These are phyloP conservation scores for Aureobasidium sp. DNA, from an alignment of 2,329 filamentous ascomycete species.

Conservation along the genomic window DNA sequence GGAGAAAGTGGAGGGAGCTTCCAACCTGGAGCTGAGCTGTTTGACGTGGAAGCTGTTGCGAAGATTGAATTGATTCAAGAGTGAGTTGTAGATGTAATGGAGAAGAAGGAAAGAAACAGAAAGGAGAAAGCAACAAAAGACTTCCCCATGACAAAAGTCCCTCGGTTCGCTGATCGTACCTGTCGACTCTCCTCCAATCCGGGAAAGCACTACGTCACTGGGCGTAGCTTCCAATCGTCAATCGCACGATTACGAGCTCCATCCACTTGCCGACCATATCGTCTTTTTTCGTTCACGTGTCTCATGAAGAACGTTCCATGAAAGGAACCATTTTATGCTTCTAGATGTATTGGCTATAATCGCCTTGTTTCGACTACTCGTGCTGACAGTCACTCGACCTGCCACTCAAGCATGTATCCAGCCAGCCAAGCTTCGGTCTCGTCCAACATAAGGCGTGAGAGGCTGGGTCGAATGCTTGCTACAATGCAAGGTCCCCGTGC, in stretches of 20 bases:
- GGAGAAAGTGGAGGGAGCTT: background rate
- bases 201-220: background rate
- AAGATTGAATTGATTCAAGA: background rate
- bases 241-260: slow-evolving; percentile 4
- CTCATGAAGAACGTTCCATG: background rate
- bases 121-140: slow-evolving; percentile 2
- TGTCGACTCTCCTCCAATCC: slow-evolving; percentile 5
- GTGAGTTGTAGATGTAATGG: background rate
- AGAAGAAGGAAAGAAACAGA: slow-evolving; percentile 5
- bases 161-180: slow-evolving; percentile 8
- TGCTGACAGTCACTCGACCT: background rate
- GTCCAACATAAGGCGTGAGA: background rate
- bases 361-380: too few relatives aligned
- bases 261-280: slow-evolving; percentile 4
- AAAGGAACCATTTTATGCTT: background rate
- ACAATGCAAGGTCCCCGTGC: background rate
- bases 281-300: background rate
- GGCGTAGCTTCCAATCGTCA: background rate
- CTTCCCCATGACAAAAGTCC: background rate
- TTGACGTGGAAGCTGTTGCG: background rate
- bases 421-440: background rate
- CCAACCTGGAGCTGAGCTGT: background rate
- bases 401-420: background rate
- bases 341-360: background rate
- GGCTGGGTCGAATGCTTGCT: background rate